Base-by-base conservation (phyloP, 371 early-diverging fungal species). In the Mortierella sp. region DNA sequence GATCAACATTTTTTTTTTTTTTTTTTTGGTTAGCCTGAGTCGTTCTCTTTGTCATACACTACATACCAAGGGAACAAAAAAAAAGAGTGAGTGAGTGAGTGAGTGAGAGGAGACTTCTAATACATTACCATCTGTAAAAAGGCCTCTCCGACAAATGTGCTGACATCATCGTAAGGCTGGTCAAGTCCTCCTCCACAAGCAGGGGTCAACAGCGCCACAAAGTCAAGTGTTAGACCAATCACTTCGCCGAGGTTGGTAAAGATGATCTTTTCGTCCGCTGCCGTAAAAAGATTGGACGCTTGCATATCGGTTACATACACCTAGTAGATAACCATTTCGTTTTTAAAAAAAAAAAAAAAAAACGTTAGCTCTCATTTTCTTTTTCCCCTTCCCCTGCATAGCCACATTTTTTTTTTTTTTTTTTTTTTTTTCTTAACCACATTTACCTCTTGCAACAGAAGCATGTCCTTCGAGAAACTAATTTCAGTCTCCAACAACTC, bases 401-500 rank as follows among this genome's bases (percentile, higher is more conserved):
- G n/a, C n/a, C n/a, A n/a, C n/a, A n/a, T n/a, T n/a, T n/a, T n/a
- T n/a, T n/a, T n/a, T n/a, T n/a, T n/a, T n/a, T n/a, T n/a, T n/a
- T n/a, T n/a, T n/a, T n/a, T n/a, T n/a, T n/a, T n/a, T n/a, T n/a
- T n/a, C n/a, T n/a, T 26, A 14, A 1, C n/a, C 16, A 7, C 28
- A 29, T 74, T 75, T 25, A 93, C 87, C 70, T 92, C 89, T 58
- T 88, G 80, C 16, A 93, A 60, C 1, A 92, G 81, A 23, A 81
- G 59, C 90, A 94, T 86, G 66, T 94, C 94, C 50, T 84, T 72
- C 19, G 89, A 81, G 57, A 84, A 95, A 9, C 72, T 70, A 25
- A 75, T 77, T 77, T 95, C 95, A 0, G 95, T 93, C 30, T 88
- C 86, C 12, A 93, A 66, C 21, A 93, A 79, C 65, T 95, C 95